Percentiles rank a stretch among this genome's conserved stretches.
Evolutionary conservation across 2,329 filamentous ascomycete species (phyloP).

Genomic region (Colletotrichum gloeosporioides): DNA sequence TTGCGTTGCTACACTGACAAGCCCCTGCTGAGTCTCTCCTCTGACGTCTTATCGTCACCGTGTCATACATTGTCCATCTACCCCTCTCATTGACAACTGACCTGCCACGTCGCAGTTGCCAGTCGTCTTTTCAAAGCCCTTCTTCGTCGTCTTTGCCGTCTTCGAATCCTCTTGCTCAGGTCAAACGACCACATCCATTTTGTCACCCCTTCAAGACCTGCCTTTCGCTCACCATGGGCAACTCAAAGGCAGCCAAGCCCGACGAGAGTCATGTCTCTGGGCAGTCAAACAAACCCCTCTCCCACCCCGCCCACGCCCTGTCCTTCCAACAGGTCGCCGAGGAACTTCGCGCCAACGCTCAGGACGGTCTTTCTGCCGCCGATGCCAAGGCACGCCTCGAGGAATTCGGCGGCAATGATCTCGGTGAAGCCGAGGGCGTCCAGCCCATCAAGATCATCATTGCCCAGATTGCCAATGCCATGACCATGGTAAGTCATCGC

Average conservation of each 20-base stretch:
- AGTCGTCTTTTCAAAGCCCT: not conserved
- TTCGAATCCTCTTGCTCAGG: not conserved
- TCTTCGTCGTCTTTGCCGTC: not conserved
- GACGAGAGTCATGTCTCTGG: conserved; percentile 35
- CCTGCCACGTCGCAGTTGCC: not conserved
- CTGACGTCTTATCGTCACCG: not conserved
- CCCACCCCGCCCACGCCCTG: conserved; percentile 63
- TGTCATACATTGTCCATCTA: not conserved
- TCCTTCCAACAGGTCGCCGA: conserved; percentile 50
- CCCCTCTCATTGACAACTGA: not conserved
- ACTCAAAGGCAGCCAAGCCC: not conserved
- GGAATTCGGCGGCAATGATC: conserved; percentile 63
- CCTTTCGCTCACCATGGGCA: not conserved
- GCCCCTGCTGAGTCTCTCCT: not conserved
- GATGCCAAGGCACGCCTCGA: conserved; percentile 58
- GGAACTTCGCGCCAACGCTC: conserved; percentile 56
- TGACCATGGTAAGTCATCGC: conserved; percentile 55
- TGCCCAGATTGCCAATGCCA: conserved; percentile 68
- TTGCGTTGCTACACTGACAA: not conserved
- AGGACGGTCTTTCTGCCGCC: conserved; percentile 57
- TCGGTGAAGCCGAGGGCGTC: conserved; percentile 62
- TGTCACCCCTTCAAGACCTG: fast-evolving
- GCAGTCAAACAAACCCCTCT: conserved; percentile 48
- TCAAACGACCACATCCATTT: not conserved
- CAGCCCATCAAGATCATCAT: conserved; percentile 63